These are phyloP conservation scores for Tulasnella sp. DNA, from an alignment of 768 basidiomycete genomes.

Conservation along the genomic window DNA sequence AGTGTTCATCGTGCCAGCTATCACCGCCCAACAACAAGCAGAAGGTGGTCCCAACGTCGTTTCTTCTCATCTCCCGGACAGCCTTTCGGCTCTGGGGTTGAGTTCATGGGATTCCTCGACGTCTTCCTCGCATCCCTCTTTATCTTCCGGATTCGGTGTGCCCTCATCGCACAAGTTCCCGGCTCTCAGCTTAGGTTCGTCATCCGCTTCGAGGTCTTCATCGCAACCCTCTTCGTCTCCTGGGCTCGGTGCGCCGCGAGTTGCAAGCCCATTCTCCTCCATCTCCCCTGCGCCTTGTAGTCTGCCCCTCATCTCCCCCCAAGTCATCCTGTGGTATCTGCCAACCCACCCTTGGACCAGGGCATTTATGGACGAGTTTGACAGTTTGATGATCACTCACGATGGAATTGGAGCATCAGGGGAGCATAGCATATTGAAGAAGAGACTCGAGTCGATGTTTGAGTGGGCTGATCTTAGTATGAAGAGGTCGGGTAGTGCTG, in stretches of 20 bases:
- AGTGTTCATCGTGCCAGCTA: conserved; percentile 13
- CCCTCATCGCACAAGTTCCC: neutral
- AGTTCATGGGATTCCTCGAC: no score
- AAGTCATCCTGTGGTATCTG: neutral
- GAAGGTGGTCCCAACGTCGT: neutral
- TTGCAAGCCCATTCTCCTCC: neutral
- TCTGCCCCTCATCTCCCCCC: neutral
- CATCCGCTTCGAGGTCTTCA: neutral
- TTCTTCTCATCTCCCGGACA: neutral
- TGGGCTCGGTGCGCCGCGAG: neutral
- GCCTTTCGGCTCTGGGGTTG: no score
- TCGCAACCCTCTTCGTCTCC: neutral
- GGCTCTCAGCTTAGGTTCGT: neutral
- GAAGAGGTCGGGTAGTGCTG: neutral
- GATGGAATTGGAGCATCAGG: neutral
- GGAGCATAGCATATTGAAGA: neutral
- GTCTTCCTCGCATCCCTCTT: no score
- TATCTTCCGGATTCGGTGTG: no score
- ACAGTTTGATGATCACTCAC: conserved; percentile 12
- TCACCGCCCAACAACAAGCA: neutral
- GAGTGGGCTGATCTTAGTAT: conserved; percentile 9
- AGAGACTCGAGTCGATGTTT: conserved; percentile 3
- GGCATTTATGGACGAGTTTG: conserved; percentile 7
- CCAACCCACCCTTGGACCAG: neutral
- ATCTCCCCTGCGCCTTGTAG: neutral